Base-by-base conservation (phyloP, 768 basidiomycete genomes). In the Lentinula edodes region DNA sequence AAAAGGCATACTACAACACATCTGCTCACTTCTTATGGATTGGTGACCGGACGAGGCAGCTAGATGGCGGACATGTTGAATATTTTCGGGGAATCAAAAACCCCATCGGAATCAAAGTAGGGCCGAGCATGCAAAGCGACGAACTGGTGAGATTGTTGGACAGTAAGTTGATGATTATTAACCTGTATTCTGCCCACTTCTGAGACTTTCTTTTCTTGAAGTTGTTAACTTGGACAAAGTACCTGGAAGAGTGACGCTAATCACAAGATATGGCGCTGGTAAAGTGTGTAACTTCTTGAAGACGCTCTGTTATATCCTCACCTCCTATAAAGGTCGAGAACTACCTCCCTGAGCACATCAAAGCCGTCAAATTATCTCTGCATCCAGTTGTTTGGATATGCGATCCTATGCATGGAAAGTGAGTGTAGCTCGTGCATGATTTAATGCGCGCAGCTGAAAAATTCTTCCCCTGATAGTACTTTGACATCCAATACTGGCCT, bases 331-430 rank as follows among this genome's bases (percentile, higher is more conserved):
- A 94, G 92, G 85, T 97, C 64, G 87, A 86, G 58, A 71, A 80
- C 34, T 80, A 86, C 67, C 86, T 98, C 7, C 80, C 93, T 0
- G 80, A 73, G 0, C 96, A 98, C 71, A 95, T 99, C 70, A 71
- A 73, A 12, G 88, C 86, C 7, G 95, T 99, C 15, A 87, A 90
- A 69, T 64, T 74, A 54, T 88, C 93, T 2, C 84, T 83, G 0
- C 95, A 98, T 70, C 90, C 91, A 1, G 95, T 97, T 2, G 84
- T 88, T 8, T 98, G 95, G 94, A 83, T 95, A 54, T 95, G 92
- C 69, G 97, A 98, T 74, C 95, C 95, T 2, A 98, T 98, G 96
- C 96, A 98, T 67, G 96, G 95, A 77, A 97, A 98, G 93, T 94
- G 69, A 67, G 91, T 81, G 28, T 28, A 3, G 28, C 28, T 3